A percentile compares a stretch with the other conserved stretches of the same genome.
Conservation (phyloP, 139 green algal genomes). For the Haematococcus lacustris region DNA sequence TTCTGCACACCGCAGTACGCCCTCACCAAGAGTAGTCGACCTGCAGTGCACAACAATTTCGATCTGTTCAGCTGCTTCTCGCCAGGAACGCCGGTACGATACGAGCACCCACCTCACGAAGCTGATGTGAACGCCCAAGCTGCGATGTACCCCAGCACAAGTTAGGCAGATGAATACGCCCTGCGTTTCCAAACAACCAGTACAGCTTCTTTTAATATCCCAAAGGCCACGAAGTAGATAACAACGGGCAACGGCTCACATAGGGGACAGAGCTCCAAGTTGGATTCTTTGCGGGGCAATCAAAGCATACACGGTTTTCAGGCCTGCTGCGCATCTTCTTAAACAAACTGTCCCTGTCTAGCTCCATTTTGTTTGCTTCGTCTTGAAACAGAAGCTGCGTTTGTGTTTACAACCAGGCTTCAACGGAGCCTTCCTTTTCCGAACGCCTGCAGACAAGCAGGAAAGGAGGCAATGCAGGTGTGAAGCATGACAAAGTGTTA, state of each 20-base stretch:
- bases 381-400: too few relatives aligned
- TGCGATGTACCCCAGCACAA: slow-evolving; percentile 88
- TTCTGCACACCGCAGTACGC: not conserved
- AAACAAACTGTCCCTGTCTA: slow-evolving; percentile 83
- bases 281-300: slow-evolving; percentile 93
- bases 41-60: slow-evolving; percentile 14
- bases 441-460: too few relatives aligned
- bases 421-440: too few relatives aligned
- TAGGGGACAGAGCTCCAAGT: slow-evolving; percentile 94
- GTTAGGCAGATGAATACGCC: slow-evolving; percentile 94
- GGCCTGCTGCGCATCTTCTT: slow-evolving; percentile 69
- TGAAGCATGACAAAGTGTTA: too few relatives aligned
- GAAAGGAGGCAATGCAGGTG: too few relatives aligned
- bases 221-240: not conserved
- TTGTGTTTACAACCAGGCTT: too few relatives aligned
- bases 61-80: not conserved
- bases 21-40: slow-evolving; percentile 71
- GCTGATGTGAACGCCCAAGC: slow-evolving; percentile 89
- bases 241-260: slow-evolving; percentile 20
- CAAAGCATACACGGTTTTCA: slow-evolving; percentile 94
- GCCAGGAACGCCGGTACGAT: not conserved
- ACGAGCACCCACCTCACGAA: slow-evolving; percentile 71
- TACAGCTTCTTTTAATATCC: not conserved
- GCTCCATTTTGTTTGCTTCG: slow-evolving; percentile 11
- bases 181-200: too few relatives aligned